Conservation (phyloP, 2,329 filamentous ascomycete genomes). For the Fusarium sp. region DNA sequence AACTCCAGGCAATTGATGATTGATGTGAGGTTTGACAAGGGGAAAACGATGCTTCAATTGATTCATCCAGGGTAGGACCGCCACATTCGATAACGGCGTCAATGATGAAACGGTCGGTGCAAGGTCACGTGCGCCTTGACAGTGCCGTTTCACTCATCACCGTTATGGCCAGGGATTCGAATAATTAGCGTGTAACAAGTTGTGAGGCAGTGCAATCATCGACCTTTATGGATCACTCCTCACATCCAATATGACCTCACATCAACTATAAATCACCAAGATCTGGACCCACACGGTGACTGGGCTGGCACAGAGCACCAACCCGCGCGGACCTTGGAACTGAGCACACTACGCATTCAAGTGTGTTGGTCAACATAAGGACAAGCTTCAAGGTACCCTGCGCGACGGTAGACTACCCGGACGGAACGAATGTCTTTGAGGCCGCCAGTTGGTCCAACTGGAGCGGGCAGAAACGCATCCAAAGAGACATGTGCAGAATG, state of each 20-base stretch:
- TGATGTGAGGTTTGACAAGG: neutral
- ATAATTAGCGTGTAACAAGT: neutral
- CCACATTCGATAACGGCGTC: constrained; percentile 6
- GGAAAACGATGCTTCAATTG: neutral
- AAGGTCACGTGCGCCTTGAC: constrained; percentile 20
- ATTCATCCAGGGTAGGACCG: constrained; percentile 21
- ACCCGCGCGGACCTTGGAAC: no score
- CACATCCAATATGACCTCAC: neutral
- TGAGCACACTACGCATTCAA: no score
- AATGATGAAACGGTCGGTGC: neutral
- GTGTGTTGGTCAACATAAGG: no score
- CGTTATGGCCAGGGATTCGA: neutral
- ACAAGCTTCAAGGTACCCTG: no score
- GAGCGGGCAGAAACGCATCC: no score
- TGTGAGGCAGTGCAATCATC: neutral
- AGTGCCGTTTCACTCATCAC: neutral
- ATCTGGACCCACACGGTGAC: no score
- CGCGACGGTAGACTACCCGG: no score
- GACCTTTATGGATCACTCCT: neutral
- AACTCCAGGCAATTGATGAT: neutral
- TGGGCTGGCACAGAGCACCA: no score
- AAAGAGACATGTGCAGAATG: no score
- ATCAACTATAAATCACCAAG: neutral
- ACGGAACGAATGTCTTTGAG: no score
- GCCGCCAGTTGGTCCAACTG: no score